phyloP scores from a whole-genome alignment of 345 rosid genomes.

The Triadica sebifera region DNA sequence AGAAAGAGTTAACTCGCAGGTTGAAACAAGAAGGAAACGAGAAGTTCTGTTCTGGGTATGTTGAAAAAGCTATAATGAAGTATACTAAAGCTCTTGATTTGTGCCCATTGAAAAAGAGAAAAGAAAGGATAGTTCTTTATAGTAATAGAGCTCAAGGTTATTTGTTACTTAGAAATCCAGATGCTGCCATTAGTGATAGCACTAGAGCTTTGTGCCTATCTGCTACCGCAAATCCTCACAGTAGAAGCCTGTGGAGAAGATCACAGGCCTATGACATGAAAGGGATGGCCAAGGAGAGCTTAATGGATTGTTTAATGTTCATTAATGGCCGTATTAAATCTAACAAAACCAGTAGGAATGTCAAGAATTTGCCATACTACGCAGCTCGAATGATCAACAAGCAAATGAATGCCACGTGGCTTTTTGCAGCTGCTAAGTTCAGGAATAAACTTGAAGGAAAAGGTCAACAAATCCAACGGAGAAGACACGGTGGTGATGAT shows the following conservation, averaged over 20 bases:
- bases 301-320: slow-evolving; percentile 73
- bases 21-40: slow-evolving; percentile 64
- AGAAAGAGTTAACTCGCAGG: slow-evolving; percentile 36
- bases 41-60: slow-evolving; percentile 49
- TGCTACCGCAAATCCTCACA: slow-evolving; percentile 37
- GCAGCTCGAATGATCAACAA: slow-evolving; percentile 58
- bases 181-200: slow-evolving; percentile 66
- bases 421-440: slow-evolving; percentile 28
- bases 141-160: slow-evolving; percentile 81
- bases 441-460: slow-evolving; percentile 2
- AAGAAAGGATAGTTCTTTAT: slow-evolving; percentile 63
- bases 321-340: slow-evolving; percentile 38
- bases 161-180: slow-evolving; percentile 53
- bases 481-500: not conserved
- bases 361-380: slow-evolving; percentile 50
- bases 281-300: slow-evolving; percentile 66
- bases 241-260: slow-evolving; percentile 89
- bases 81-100: slow-evolving; percentile 55
- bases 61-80: slow-evolving; percentile 40
- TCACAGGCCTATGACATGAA: slow-evolving; percentile 78
- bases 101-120: slow-evolving; percentile 50
- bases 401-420: slow-evolving; percentile 68
- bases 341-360: slow-evolving; percentile 20
- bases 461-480: slow-evolving; percentile 11
- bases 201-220: slow-evolving; percentile 72